Evolutionary conservation across 179 eudicot species (phyloP), one percentile per base, ranked within the genome.

Genomic region (Actinidia chinensis): DNA sequence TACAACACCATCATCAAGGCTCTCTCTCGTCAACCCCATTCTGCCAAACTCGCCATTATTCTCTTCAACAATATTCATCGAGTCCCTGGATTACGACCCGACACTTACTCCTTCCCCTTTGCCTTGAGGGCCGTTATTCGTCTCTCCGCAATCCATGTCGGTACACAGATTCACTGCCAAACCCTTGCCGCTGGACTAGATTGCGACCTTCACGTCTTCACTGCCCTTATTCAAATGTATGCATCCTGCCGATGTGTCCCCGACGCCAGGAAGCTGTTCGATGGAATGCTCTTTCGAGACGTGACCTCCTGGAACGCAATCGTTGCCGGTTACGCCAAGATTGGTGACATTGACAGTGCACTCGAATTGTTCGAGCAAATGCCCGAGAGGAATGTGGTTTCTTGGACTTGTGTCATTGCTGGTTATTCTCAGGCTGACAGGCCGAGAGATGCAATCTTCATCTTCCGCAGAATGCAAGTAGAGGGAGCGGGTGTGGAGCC

Each of bases 251-350:
- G 83, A 23, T n/a, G 17, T 15, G 28, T 88, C 42, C 58, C 6
- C 1, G 81, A 79, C 67, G 91, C 91, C 8, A 88, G 83, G 33
- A 79, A 80, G 68, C 80, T 89, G 88, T 88, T 89, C 23, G 91
- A 89, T 80, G 83, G 66, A 82, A 83, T 88, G 88, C 43, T 20
- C 60, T 33, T 43, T 20, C 76, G 81, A 15, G 83, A 85, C 63
- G 82, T 85, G 20, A 80, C 83, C 5, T 83, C 82, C 71, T 89
- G 89, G 92, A 88, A 88, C 70, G 89, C 91, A 0, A 84, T 89
- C 80, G 68, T 83, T 76, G 85, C 92, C 43, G 89, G 82, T 51
- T 89, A 88, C 75, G 88, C 63, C 40, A 76, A 80, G 66, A 60
- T 20, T 33, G 82, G 89, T 5, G 85, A 84, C 10, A 76, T 88